Percentiles rank a stretch among this genome's conserved stretches.
Evolutionary conservation across 1,139 yeast genomes (phyloP).

Genomic region (Magnusiomyces suaveolens): DNA sequence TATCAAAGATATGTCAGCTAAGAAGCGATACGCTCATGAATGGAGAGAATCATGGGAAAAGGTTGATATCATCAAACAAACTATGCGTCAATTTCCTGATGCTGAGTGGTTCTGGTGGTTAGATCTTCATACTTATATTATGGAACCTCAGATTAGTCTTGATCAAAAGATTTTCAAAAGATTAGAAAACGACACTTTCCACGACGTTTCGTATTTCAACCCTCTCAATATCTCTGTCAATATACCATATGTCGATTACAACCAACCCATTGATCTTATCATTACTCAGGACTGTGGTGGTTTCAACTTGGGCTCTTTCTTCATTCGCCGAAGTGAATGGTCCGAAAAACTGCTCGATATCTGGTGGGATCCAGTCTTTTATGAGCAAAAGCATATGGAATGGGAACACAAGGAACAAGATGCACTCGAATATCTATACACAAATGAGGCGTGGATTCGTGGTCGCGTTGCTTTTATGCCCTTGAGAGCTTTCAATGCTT

Average conservation of each 20-base stretch:
- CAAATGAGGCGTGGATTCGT: slow-evolving; percentile 78
- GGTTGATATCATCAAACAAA: slow-evolving; percentile 81
- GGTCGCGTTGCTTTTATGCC: slow-evolving; percentile 82
- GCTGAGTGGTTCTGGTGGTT: slow-evolving; percentile 99
- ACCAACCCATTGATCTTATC: slow-evolving; percentile 62
- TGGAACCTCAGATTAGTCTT: slow-evolving; percentile 83
- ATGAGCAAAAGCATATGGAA: slow-evolving; percentile 93
- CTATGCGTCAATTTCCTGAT: slow-evolving; percentile 91
- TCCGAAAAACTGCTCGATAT: slow-evolving; percentile 71
- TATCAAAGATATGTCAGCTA: slow-evolving; percentile 82
- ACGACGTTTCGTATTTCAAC: slow-evolving; percentile 59
- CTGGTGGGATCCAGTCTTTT: slow-evolving; percentile 98
- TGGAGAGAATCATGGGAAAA: slow-evolving; percentile 99
- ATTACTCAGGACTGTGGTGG: slow-evolving; percentile 97
- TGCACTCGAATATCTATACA: slow-evolving; percentile 74
- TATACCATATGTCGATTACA: slow-evolving; percentile 67
- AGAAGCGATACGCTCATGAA: slow-evolving; percentile 88
- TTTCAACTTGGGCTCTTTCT: slow-evolving; percentile 82
- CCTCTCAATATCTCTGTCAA: slow-evolving; percentile 61
- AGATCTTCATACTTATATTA: slow-evolving; percentile 85
- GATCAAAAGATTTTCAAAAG: slow-evolving; percentile 69
- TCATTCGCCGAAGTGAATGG: slow-evolving; percentile 81
- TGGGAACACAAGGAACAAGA: slow-evolving; percentile 99
- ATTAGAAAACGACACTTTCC: slow-evolving; percentile 58
- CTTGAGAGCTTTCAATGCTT: slow-evolving; percentile 72